Conservation (phyloP, 2,329 filamentous ascomycete species). For the Cryphonectria japonica region DNA sequence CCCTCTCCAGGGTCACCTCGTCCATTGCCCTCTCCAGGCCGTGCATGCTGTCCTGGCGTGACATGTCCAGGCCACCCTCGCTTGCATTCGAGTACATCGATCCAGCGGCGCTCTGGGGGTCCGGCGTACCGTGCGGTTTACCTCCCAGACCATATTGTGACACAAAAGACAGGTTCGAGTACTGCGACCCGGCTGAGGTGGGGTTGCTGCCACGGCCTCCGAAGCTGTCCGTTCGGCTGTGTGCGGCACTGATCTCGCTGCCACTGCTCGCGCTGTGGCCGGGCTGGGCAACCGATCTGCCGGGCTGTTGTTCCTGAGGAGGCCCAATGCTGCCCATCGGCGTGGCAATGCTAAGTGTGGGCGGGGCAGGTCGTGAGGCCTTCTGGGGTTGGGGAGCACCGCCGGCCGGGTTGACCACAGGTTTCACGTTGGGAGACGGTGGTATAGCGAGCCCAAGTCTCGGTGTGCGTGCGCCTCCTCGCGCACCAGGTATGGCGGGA, state of each 20-base stretch:
- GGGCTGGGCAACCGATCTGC: constrained; percentile 56
- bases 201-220: constrained; percentile 79
- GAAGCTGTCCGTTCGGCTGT: constrained; percentile 84
- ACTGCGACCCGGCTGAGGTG: constrained; percentile 85
- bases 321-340: constrained; percentile 80
- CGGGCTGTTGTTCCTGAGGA: constrained; percentile 68
- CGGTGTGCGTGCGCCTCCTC: constrained; percentile 67
- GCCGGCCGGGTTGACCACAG: constrained; percentile 60
- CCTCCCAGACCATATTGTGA: constrained; percentile 71
- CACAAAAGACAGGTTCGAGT: constrained; percentile 81
- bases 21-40: constrained; percentile 74
- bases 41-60: constrained; percentile 80
- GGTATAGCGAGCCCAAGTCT: constrained; percentile 89
- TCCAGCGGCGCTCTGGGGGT: constrained; percentile 86
- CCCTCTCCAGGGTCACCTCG: constrained; percentile 79
- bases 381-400: constrained; percentile 35
- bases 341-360: constrained; percentile 83
- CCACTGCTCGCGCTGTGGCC: constrained; percentile 73
- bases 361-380: constrained; percentile 65
- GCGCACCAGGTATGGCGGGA: constrained; percentile 75
- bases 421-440: constrained; percentile 79
- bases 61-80: constrained; percentile 76
- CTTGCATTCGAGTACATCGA: constrained; percentile 82
- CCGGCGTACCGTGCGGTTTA: constrained; percentile 70
- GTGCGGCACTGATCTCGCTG: constrained; percentile 77